Evolutionary conservation across 805 yeast species (phyloP).

Genomic region (Pichia cephalocereana): DNA sequence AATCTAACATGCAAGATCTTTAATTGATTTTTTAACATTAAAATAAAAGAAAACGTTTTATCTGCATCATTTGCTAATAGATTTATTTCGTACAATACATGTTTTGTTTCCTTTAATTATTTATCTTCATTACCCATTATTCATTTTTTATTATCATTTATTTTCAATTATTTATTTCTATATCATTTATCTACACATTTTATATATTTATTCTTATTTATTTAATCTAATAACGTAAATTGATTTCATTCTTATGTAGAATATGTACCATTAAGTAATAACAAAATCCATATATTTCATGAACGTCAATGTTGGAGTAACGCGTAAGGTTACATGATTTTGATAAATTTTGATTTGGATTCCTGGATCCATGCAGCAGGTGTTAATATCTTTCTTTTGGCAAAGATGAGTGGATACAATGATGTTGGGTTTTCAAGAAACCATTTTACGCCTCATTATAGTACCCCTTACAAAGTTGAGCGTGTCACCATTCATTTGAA

Average conservation of each 20-base stretch:
- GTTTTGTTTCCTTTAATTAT: not conserved
- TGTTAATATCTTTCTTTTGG: not conserved
- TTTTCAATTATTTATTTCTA: no score
- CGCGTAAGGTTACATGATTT: no score
- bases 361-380: no score
- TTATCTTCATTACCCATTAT: not conserved
- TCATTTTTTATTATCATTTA: not conserved
- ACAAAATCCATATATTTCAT: no score
- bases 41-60: not conserved
- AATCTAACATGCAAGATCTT: not conserved
- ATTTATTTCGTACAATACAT: not conserved
- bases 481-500: conserved; percentile 71
- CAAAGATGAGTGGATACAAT: conserved; percentile 25
- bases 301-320: no score
- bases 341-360: no score
- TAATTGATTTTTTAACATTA: not conserved
- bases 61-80: not conserved
- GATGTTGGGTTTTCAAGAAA: conserved; percentile 22
- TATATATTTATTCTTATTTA: not conserved
- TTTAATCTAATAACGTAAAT: not conserved
- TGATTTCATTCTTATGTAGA: no score
- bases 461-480: conserved; percentile 30
- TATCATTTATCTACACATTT: not conserved
- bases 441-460: conserved; percentile 24
- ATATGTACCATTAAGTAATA: no score